phyloP scores from a whole-genome alignment of 306 rosid species.

The Rosa multiflora region DNA sequence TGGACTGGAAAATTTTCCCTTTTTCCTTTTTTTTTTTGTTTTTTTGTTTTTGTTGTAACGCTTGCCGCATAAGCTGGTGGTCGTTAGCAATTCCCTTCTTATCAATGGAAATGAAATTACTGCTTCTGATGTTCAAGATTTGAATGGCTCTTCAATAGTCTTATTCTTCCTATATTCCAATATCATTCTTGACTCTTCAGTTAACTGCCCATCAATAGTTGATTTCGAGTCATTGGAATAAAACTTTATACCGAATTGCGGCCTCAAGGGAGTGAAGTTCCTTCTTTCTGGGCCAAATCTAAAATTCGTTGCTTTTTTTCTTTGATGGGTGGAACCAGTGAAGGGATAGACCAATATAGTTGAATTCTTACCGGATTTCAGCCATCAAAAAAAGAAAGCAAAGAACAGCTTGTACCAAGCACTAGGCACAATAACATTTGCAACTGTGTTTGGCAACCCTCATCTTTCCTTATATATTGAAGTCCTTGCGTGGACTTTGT shows the following conservation, averaged over 20 bases:
- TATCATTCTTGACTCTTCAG: too few relatives aligned
- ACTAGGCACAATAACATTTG: too few relatives aligned
- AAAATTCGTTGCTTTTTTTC: too few relatives aligned
- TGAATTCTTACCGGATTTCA: neutral
- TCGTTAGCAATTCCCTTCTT: neutral
- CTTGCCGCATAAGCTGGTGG: neutral
- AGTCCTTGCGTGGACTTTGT: too few relatives aligned
- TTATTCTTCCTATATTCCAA: too few relatives aligned
- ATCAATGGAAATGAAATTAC: neutral
- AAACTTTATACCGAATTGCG: too few relatives aligned
- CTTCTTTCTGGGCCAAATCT: neutral
- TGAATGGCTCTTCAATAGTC: too few relatives aligned
- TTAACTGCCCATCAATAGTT: neutral
- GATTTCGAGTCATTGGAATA: neutral
- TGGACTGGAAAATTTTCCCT: neutral
- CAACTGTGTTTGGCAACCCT: too few relatives aligned
- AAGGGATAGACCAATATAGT: neutral
- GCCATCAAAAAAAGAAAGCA: neutral
- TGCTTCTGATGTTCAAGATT: neutral
- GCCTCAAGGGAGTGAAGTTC: neutral
- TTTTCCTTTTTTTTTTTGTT: neutral
- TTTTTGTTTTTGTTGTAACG: neutral
- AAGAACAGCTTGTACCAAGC: conserved; percentile 13
- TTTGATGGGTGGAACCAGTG: neutral
- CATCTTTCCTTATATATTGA: too few relatives aligned